Evolutionary conservation across 108 stramenopile species (phyloP).

Genomic region (Nitzschia palea): DNA sequence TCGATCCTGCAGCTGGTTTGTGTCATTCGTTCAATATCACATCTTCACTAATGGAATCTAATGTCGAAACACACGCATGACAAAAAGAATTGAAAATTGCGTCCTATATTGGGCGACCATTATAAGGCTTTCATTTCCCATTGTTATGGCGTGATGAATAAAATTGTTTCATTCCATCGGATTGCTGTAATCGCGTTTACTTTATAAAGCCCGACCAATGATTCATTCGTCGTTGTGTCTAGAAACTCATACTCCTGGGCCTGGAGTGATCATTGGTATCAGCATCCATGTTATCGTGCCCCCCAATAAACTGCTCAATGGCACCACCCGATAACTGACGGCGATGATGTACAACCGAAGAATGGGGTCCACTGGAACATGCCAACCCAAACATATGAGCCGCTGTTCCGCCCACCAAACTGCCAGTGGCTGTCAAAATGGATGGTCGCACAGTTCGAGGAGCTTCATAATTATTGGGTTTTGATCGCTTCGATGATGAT

Average conservation of each 20-base stretch:
- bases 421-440: slow-evolving; percentile 31
- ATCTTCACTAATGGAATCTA: too few species aligned
- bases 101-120: too few species aligned
- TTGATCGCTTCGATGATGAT: slow-evolving; percentile 19
- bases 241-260: slow-evolving; percentile 39
- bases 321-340: slow-evolving; percentile 28
- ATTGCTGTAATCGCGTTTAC: too few species aligned
- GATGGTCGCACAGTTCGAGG: slow-evolving; percentile 29
- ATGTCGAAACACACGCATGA: too few species aligned
- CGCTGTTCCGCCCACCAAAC: slow-evolving; percentile 13
- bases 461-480: slow-evolving; percentile 24
- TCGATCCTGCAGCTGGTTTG: too few species aligned
- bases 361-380: not conserved
- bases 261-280: slow-evolving; percentile 11
- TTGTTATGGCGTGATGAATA: too few species aligned
- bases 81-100: too few species aligned
- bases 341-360: slow-evolving; percentile 15
- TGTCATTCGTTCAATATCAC: too few species aligned
- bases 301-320: slow-evolving; percentile 30
- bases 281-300: slow-evolving; percentile 23
- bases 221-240: slow-evolving; percentile 1
- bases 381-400: not conserved
- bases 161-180: too few species aligned
- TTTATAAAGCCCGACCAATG: too few species aligned
- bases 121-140: too few species aligned